Base-by-base conservation (phyloP, 331 rosid species). In the Phaseolus coccineus region DNA sequence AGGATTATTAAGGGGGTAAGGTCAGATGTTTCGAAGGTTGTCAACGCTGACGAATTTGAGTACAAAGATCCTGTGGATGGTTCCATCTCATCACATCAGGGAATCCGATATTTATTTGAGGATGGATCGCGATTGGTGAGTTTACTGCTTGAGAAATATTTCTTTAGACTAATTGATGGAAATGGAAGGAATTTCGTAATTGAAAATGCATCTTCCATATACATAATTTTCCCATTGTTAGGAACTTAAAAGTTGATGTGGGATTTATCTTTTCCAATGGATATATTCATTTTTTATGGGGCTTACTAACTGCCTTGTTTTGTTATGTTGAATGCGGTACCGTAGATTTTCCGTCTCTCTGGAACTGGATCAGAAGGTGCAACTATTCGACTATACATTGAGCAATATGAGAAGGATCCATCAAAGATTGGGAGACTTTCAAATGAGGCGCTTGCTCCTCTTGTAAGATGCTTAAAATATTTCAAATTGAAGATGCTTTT, bases 301-400 rank as follows among this genome's bases (percentile, higher is more conserved):
- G 56, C 58, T 9, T 58, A 53, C 77, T 2, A 47, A 58, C 68
- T 81, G 7, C 58, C 8, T 64, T 61, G 13, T n/a, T 55, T 82
- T 82, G 56, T 27, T 39, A 25, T 40, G n/a, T 66, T 64, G 71
- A 56, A 73, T 30, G 56, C 80, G 40, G 61, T 57, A 27, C 59
- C 74, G 67, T 82, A 95, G 99, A 87, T 95, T 69, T 95, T 93
- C 96, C 97, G 99, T 27, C 96, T 95, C 75, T 95, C 99, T 5
- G 99, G 99, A 87, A 95, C 99, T 77, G 99, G 99, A 72, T 96
- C 98, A 15, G 98, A 89, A 78, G 99, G 99, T 6, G 99, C 98
- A 40, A 95, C 98, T 61, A 95, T 95, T 78, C 91, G 98, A 55
- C 93, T 95, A 73, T 95, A 95, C 87, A 93, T 95, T 71, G 99